Evolutionary conservation across 192 early-diverging fungal species (phyloP), one percentile per base, ranked within the genome.

Genomic region (Geosiphon pyriformis): DNA sequence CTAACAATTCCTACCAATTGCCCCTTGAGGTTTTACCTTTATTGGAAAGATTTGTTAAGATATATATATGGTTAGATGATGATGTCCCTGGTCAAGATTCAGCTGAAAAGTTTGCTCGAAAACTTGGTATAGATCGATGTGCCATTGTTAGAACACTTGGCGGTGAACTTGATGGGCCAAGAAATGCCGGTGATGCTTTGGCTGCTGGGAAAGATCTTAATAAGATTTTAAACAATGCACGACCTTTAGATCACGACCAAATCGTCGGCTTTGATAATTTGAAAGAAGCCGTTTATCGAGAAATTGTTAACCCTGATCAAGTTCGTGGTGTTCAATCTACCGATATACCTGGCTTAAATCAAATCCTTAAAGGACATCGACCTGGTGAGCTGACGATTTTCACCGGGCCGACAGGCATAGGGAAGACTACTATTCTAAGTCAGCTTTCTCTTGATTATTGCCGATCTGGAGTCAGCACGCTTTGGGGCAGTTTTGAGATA

Each of bases 401-500:
- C 37, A 88, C 83, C 33, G 88, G 88, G 4, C 72, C 87, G 1
- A 90, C 88, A 0, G 88, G 88, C 0, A 77, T 80, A 29, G 88
- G 88, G 18, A 90, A 90, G 58, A 90, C 88, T 0, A 90, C 88
- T 0, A 74, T 90, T 4, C 75, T 88, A 17, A 87, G 84, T 75
- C 88, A 90, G 51, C 55, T 88, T 64, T 86, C 84, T 65, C 68
- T 90, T 11, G 88, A 88, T 68, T 87, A 82, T 69, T 88, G 86
- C 70, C 71, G 78, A 70, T 80, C 78, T 18, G 86, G 86, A 35
- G 80, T 90, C 23, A 83, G 81, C 61, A 89, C 86, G 2, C 73
- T 89, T 33, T 90, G 88, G 88, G 88, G 88, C 34, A 86, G 84
- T 50, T 90, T 90, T 78, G 88, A 90, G 74, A 87, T 90, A 59